Evolutionary conservation across 2,329 filamentous ascomycete genomes (phyloP), one percentile per base, ranked within the genome.

Genomic region (Meredithiella fracta): DNA sequence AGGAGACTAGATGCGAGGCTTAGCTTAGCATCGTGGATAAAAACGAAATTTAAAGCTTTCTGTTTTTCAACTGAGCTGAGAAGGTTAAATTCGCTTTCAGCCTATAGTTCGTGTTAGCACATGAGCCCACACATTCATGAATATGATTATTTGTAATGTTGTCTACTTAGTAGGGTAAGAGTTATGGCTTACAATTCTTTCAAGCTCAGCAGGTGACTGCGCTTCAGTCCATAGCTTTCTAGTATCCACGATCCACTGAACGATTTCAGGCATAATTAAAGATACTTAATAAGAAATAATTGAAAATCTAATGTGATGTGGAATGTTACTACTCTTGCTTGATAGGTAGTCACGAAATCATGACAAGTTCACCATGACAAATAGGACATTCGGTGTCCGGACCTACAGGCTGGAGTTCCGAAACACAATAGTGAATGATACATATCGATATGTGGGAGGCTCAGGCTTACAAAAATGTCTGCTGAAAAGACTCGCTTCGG

Each of bases 11-110:
- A 90, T 23, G 70, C 83, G 44, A 91, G 73, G 51, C 78, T 77
- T 75, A 89, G 83, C 65, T 84, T 85, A 54, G 85, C 85, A 68
- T 90, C 86, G 64, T 77, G 73, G 62, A 83, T 70, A 66, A 82
- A 79, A 69, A 79, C 78, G 69, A 79, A 86, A 57, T 72, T 72
- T 7, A 81, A 72, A 31, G 82, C 76, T 14, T 69, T 67, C 53
- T 73, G 66, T 59, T 75, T 77, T 65, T 88, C 83, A 8, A 75
- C 68, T 1, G 68, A 62, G 1, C 70, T 67, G 51, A 83, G 70
- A 26, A 82, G 69, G 7, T 69, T 66, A 37, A 83, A 67, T 22
- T 75, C 74, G 49, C 72, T 68, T n/a, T 72, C 66, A 47, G 79
- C 78, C 77, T 81, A 58, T 20, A n/a, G 47, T 5, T 34, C 9